phyloP scores from a whole-genome alignment of 495 filamentous ascomycete species.

The Podospora australis region DNA sequence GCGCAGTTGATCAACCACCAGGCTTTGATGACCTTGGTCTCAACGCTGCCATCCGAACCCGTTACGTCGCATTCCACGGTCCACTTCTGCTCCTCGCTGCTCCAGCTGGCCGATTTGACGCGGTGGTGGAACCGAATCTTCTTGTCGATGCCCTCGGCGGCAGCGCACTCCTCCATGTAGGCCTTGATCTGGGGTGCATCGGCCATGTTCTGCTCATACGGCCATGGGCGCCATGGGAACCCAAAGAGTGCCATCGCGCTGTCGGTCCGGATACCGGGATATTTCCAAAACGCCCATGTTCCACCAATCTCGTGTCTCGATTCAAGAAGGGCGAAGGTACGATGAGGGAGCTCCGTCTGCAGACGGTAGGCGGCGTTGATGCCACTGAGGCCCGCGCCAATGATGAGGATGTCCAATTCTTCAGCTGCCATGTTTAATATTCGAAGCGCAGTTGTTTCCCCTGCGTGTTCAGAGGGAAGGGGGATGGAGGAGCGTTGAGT shows the following conservation, averaged over 20 bases:
- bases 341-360: constrained; percentile 51
- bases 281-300: constrained; percentile 68
- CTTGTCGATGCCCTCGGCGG: constrained; percentile 53
- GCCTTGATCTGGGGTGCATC: constrained; percentile 51
- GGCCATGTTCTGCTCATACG: constrained; percentile 51
- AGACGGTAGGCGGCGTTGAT: constrained; percentile 70
- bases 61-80: constrained; percentile 44
- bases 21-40: constrained; percentile 36
- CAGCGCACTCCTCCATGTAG: constrained; percentile 57
- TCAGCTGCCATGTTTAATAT: constrained; percentile 9
- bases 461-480: too few species aligned
- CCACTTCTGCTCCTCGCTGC: constrained; percentile 54
- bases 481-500: too few species aligned
- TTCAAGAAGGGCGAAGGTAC: constrained; percentile 57
- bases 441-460: too few species aligned
- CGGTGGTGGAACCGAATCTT: constrained; percentile 56
- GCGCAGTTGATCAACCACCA: constrained; percentile 57
- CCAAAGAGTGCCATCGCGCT: constrained; percentile 63
- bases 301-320: constrained; percentile 54
- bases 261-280: constrained; percentile 64
- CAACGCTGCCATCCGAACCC: constrained; percentile 32
- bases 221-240: constrained; percentile 65
- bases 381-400: constrained; percentile 70
- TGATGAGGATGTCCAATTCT: constrained; percentile 54
- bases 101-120: constrained; percentile 53